Conservation (phyloP, 148 eudicot species). For the Talinum fruticosum region DNA sequence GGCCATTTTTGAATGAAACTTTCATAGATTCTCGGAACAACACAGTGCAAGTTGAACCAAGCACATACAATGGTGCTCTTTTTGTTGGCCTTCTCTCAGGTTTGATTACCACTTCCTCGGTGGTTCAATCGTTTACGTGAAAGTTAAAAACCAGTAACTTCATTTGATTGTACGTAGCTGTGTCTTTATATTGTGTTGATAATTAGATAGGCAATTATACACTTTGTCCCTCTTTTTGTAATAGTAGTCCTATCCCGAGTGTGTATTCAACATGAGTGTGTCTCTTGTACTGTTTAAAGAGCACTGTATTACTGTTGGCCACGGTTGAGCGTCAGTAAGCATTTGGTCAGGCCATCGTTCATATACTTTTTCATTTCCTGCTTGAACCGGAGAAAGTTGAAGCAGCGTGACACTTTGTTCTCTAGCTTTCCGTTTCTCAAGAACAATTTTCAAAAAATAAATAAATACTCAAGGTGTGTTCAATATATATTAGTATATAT, state of each 20-base stretch:
- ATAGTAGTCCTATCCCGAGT: background rate
- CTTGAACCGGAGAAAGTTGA: no score
- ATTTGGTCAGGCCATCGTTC: background rate
- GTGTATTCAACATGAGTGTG: background rate
- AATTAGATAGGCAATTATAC: background rate
- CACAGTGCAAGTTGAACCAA: slow-evolving; percentile 85
- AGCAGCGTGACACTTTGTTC: no score
- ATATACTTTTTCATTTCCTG: slow-evolving; percentile 10
- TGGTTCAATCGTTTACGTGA: slow-evolving; percentile 51
- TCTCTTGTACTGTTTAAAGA: background rate
- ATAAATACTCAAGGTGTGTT: no score
- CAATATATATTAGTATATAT: no score
- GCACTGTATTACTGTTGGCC: background rate
- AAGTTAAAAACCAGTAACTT: background rate
- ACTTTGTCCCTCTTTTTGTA: background rate
- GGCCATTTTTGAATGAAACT: slow-evolving; percentile 72
- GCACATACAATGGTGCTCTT: slow-evolving; percentile 78
- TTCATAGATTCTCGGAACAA: slow-evolving; percentile 76
- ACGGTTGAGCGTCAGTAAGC: background rate
- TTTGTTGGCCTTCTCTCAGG: slow-evolving; percentile 84
- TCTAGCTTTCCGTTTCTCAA: no score
- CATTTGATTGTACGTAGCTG: slow-evolving; percentile 5
- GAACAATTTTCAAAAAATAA: no score
- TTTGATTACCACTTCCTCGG: slow-evolving; percentile 73
- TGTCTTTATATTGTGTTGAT: slow-evolving; percentile 20